Percentiles rank a stretch among this genome's conserved stretches.
phyloP scores from a whole-genome alignment of 208 protist genomes.

The Paratrypanosoma confusum region DNA sequence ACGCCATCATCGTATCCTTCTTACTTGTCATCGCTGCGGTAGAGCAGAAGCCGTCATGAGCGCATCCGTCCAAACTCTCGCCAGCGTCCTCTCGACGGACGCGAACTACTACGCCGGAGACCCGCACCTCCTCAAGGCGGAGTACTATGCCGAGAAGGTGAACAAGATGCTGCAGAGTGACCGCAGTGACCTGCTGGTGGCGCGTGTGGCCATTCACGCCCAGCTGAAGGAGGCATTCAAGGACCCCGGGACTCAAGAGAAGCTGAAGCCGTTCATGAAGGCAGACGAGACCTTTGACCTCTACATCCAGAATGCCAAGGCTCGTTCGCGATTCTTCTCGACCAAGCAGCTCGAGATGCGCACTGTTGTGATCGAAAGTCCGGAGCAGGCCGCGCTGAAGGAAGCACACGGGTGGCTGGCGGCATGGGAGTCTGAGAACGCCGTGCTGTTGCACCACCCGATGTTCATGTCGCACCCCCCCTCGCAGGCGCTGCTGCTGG shows the following conservation, averaged over 20 bases:
- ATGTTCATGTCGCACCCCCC: conserved; percentile 82
- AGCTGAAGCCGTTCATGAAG: conserved; percentile 44
- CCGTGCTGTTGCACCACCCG: conserved; percentile 66
- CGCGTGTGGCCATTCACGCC: conserved; percentile 63
- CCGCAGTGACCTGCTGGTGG: conserved; percentile 47
- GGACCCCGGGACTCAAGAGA: conserved; percentile 32
- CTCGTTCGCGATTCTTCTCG: conserved; percentile 66
- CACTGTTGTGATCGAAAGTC: conserved; percentile 37
- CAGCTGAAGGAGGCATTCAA: conserved; percentile 67
- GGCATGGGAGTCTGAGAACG: conserved; percentile 68
- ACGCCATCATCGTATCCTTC: no score
- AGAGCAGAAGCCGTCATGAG: no score
- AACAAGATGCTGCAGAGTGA: conserved; percentile 33
- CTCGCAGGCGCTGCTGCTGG: conserved; percentile 56
- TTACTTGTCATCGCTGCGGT: no score
- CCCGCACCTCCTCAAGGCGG: conserved; percentile 30
- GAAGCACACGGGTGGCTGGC: conserved; percentile 65
- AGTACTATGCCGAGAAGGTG: conserved; percentile 33
- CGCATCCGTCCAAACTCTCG: conserved; percentile 38
- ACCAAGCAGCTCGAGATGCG: conserved; percentile 60
- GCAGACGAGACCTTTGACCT: conserved; percentile 30
- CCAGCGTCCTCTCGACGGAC: conserved; percentile 51
- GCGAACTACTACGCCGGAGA: conserved; percentile 74
- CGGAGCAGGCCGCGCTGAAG: conserved; percentile 51
- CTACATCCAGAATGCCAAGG: conserved; percentile 38